phyloP scores from a whole-genome alignment of 306 rosid species.

The Cucumis hystrix region DNA sequence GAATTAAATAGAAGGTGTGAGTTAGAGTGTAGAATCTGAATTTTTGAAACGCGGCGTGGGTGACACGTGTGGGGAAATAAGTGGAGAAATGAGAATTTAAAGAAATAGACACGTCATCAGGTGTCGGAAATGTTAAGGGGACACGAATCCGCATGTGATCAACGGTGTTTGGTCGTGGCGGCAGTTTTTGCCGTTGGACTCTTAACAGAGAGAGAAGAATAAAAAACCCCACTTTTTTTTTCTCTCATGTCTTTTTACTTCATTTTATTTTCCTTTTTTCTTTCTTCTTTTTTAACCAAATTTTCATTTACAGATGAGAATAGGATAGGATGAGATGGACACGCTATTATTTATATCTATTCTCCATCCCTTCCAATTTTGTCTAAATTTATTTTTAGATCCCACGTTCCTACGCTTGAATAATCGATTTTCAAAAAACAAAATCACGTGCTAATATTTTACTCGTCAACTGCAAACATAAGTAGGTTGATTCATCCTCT shows the following conservation, averaged over 20 bases:
- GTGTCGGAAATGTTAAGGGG: background rate
- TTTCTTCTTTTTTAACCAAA: background rate
- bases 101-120: background rate
- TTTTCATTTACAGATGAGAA: background rate
- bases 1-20: background rate
- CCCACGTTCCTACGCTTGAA: too few species aligned
- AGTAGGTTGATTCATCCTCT: too few species aligned
- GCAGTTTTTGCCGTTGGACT: constrained; percentile 4
- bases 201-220: background rate
- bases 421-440: too few species aligned
- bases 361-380: too few species aligned
- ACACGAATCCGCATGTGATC: background rate
- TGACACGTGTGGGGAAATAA: background rate
- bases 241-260: background rate
- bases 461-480: too few species aligned
- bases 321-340: too few species aligned
- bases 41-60: background rate
- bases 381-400: too few species aligned
- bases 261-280: too few species aligned
- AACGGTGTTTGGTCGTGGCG: constrained; percentile 3
- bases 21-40: background rate
- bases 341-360: background rate
- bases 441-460: too few species aligned
- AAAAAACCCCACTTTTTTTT: too few species aligned
- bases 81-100: background rate